Base-by-base conservation (phyloP, 176 grass and related monocot species). In the Zoysia japonica region DNA sequence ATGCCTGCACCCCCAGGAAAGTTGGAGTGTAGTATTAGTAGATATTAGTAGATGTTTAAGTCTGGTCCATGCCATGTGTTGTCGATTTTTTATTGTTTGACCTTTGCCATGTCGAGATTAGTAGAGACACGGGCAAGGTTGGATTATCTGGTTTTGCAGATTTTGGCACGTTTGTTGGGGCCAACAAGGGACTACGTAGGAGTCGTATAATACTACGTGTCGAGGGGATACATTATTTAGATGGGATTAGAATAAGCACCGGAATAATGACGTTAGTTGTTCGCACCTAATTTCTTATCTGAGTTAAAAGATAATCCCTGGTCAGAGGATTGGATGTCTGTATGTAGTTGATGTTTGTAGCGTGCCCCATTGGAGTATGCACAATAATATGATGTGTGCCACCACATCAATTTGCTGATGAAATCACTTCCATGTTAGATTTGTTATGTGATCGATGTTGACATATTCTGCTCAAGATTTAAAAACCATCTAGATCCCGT, bases 11-110 rank as follows among this genome's bases (percentile, higher is more conserved):
- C 48, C 42, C 70, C 19, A 4, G 16, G 51, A 52, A 65, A 65
- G 47, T 55, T 47, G 2, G 11, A 28, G 28, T 28, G 28, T 28
- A 28, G 28, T 28, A 28, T 28, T 28, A 28, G 28, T 28, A 28
- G 28, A 28, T 28, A 40, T 51, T 45, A 76, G 28, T 84, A 12
- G 60, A 41, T 35, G 36, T 16, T 59, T 65, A 65, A 48, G 39
- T 54, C n/a, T 67, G 19, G 41, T 7, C 6, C 7, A 64, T 65
- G 46, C 3, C 45, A 42, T 73, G 69, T 65, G 17, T 37, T 52
- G 69, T 64, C 40, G 15, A 71, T 61, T 61, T 9, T 79, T 45
- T 68, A 36, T 80, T 53, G 16, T 67, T 67, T 78, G 76, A 78
- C 65, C 16, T 70, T 6, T 56, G 78, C 52, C 20, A 56, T 56